Base-by-base conservation (phyloP, 768 basidiomycete species). In the Phanerochaete sordida region DNA sequence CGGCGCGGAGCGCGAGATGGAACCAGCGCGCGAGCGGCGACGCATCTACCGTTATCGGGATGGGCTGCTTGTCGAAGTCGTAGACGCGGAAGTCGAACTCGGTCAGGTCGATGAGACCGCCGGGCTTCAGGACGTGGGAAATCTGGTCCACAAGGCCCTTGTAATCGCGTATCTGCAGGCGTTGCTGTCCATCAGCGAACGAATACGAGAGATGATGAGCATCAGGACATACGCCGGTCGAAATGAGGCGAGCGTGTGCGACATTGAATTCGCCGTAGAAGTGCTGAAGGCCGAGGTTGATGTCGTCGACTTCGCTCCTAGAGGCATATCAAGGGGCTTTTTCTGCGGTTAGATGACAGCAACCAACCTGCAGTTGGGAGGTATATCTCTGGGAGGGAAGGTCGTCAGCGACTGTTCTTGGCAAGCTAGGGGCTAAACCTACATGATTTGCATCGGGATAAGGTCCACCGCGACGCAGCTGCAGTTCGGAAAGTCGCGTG, bases 271-370 rank as follows among this genome's bases (percentile, higher is more conserved):
- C 81, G 11, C 85, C 85, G 66, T 87, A 90, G 70, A 85, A 91
- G 73, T 93, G 91, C 65, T 91, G 88, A 24, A 93, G 75, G 2
- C 91, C 90, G 19, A 91, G 82, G 73, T 93, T 93, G 69, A 92
- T 85, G 69, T 93, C 91, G 69, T 92, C 91, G 8, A 91, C 81
- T 71, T 93, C 90, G 66, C 86, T 90, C 76, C 90, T 91, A 35
- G 52, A 35, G 28, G 60, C 11, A 4, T 53, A 23, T 31, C 51
- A 47, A 21, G 21, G 11, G 27, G 13, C 47, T 33, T 35, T 55
- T 35, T 35, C 44, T 15, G 27, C 30, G 43, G 53, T 69, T 19
- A 43, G 53, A 52, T 11, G 33, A n/a, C n/a, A n/a, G n/a, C n/a
- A n/a, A 39, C 35, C 62, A 62, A 90, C 87, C 88, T 84, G 72